Base-by-base conservation (phyloP, 331 rosid genomes). In the Saraca asoca region DNA sequence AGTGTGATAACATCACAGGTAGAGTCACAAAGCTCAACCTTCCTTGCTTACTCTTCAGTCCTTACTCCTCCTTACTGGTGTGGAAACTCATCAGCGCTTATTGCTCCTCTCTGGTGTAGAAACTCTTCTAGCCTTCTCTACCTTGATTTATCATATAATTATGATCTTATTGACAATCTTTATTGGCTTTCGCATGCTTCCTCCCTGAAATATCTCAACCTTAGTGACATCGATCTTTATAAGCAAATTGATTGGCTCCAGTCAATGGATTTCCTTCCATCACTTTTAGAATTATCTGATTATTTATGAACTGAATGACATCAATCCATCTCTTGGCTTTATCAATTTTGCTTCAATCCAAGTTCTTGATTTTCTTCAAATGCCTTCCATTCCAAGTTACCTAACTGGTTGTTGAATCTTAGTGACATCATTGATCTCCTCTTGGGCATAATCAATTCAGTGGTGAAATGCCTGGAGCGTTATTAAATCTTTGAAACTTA, bases 321-420 rank as follows among this genome's bases (percentile, higher is more conserved):
- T 2, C 0, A 69, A 19, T 1, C 41, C 41, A 13, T 69, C 41
- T 58, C 49, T 44, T 69, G 17, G 7, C 2, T 45, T 24, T 69
- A 66, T 24, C 19, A 70, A 70, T 58, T 48, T 70, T 46, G 48
- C 60, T 34, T 70, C 67, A 13, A 51, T 70, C 31, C 8, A 50
- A 70, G 5, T 18, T 39, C 31, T 70, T 35, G 51, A 46, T 19
- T 33, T 70, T 37, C 48, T 58, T 4, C 0, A 3, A 69, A 69
- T 5, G 12, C 34, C 2, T 19, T 69, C 1, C 29, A 10, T 8
- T 57, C 42, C 9, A n/a, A 58, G 2, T 10, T 58, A 0, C 67
- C 75, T 4, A n/a, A 6, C 5, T 58, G 67, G 52, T 1, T 58
- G 43, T 48, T 69, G 29, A 58, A 69, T 39, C 6, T 68, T 0